These are phyloP conservation scores for Marasmius fiardii DNA, from an alignment of 1,284 basidiomycete genomes.

Conservation along the genomic window DNA sequence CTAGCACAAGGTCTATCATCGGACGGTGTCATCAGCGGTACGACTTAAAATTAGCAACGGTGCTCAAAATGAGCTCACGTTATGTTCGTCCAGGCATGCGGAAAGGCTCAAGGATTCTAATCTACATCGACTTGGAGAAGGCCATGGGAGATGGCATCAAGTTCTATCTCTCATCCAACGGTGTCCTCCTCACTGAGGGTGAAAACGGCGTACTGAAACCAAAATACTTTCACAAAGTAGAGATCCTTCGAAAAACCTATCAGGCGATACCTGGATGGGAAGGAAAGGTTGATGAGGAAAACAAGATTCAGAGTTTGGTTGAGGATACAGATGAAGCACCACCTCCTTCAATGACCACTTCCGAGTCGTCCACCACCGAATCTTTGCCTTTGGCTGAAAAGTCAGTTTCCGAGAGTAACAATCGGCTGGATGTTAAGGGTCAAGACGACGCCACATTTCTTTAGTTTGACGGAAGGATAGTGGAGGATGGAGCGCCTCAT, in stretches of 20 bases:
- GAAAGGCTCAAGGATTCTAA: conserved; percentile 52
- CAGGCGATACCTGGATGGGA: conserved; percentile 5
- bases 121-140: conserved; percentile 61
- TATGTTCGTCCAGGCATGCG: conserved; percentile 52
- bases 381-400: too few relatives aligned
- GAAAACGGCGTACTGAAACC: conserved; percentile 44
- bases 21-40: conserved; percentile 59
- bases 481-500: too few relatives aligned
- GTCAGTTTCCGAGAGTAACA: too few relatives aligned
- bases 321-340: background rate
- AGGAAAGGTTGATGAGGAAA: background rate
- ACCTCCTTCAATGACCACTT: too few relatives aligned
- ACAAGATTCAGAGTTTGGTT: background rate
- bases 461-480: too few relatives aligned
- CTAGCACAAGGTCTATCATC: conserved; percentile 52
- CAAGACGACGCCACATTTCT: too few relatives aligned
- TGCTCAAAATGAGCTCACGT: background rate
- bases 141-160: conserved; percentile 59
- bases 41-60: conserved; percentile 10
- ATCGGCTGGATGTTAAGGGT: too few relatives aligned
- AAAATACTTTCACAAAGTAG: conserved; percentile 54
- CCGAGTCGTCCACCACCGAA: too few relatives aligned
- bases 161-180: conserved; percentile 63
- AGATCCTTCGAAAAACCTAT: conserved; percentile 16
- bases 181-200: conserved; percentile 69